phyloP scores from a whole-genome alignment of 2,329 filamentous ascomycete genomes.

The Zymoseptoria ardabiliae region DNA sequence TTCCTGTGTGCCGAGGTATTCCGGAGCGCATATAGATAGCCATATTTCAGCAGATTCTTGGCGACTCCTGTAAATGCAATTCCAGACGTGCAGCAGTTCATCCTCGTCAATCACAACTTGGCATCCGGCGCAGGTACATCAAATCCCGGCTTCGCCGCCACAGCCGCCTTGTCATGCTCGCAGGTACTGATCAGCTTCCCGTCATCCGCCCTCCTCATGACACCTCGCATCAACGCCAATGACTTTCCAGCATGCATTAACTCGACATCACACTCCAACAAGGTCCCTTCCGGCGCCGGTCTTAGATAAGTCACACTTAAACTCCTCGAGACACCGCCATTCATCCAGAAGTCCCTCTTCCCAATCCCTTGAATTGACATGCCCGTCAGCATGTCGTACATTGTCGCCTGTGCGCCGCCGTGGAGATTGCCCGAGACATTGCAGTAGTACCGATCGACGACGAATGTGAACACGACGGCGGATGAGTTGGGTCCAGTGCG shows the following conservation, averaged over 20 bases:
- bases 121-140: conserved; percentile 6
- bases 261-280: conserved; percentile 37
- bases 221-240: conserved; percentile 34
- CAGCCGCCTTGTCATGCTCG: conserved; percentile 30
- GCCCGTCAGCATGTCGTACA: conserved; percentile 47
- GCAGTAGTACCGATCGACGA: conserved; percentile 37
- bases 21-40: neutral
- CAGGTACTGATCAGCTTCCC: conserved; percentile 30
- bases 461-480: conserved; percentile 38
- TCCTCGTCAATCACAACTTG: neutral
- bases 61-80: neutral
- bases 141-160: conserved; percentile 15
- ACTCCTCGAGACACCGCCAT: conserved; percentile 36
- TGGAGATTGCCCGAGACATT: conserved; percentile 46
- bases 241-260: conserved; percentile 39
- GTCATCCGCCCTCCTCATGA: conserved; percentile 33
- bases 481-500: conserved; percentile 31
- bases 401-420: conserved; percentile 47
- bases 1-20: neutral
- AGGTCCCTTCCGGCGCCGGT: conserved; percentile 35
- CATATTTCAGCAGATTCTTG: neutral
- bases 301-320: conserved; percentile 42
- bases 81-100: conserved; percentile 34
- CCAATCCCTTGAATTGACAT: conserved; percentile 26
- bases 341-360: conserved; percentile 34